Evolutionary conservation across 192 early-diverging fungal species (phyloP).

Genomic region (Coemansia sp.): DNA sequence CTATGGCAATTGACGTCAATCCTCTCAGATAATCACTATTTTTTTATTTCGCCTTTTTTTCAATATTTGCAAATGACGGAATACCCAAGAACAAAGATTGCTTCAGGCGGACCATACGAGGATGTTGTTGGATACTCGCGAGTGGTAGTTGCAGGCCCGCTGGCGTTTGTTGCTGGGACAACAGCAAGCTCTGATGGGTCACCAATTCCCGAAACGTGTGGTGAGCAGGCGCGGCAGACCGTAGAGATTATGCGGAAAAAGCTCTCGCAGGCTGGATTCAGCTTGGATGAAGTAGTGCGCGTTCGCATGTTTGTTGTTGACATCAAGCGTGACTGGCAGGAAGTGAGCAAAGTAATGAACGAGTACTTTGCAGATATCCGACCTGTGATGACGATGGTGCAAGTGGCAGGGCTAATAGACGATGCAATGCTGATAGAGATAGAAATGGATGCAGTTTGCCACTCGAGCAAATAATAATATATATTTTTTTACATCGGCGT

Average conservation of each 20-base stretch:
- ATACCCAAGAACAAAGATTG: constrained; percentile 3
- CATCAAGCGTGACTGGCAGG: constrained; percentile 45
- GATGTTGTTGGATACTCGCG: constrained; percentile 34
- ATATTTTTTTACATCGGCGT: background rate
- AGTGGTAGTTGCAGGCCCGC: constrained; percentile 15
- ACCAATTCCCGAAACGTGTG: background rate
- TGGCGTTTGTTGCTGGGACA: constrained; percentile 27
- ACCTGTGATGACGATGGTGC: constrained; percentile 49
- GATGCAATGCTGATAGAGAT: constrained; percentile 46
- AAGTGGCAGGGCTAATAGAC: constrained; percentile 41
- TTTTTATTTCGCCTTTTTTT: background rate
- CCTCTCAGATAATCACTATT: too few species aligned
- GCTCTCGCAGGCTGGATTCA: constrained; percentile 8
- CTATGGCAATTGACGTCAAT: too few species aligned
- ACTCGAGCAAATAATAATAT: background rate
- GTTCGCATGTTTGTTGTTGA: constrained; percentile 43
- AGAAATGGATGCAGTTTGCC: constrained; percentile 44
- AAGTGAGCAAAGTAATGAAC: constrained; percentile 28
- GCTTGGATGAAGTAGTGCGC: constrained; percentile 29
- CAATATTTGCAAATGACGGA: background rate
- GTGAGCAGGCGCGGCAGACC: constrained; percentile 18
- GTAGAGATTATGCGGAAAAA: constrained; percentile 22
- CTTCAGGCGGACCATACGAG: constrained; percentile 34
- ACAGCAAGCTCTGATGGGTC: constrained; percentile 31
- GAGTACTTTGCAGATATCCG: constrained; percentile 16